A percentile compares a stretch with the other conserved stretches of the same genome.
These are phyloP conservation scores for Pyricularia grisea DNA, from an alignment of 2,329 filamentous ascomycete genomes.

Conservation along the genomic window DNA sequence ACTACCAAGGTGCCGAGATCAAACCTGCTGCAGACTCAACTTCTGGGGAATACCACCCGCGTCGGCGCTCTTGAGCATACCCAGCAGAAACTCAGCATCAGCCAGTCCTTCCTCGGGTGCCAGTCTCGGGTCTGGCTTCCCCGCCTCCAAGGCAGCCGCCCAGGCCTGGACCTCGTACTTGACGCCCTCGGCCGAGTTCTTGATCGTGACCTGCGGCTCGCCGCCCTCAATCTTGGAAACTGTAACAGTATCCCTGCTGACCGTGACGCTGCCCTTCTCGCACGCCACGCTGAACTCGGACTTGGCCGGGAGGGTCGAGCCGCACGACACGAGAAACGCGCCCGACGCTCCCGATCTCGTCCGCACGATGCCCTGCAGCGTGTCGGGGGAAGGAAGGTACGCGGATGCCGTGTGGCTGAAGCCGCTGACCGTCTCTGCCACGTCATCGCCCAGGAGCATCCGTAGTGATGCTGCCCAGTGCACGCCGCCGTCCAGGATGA, in stretches of 20 bases:
- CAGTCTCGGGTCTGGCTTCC: conserved; percentile 14
- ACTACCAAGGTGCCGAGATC: no score
- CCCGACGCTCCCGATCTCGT: conserved; percentile 14
- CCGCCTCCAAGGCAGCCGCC: conserved; percentile 14
- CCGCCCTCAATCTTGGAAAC: conserved; percentile 1
- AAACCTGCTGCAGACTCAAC: conserved; percentile 4
- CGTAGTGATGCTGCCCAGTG: conserved; percentile 59
- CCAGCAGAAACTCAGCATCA: conserved; percentile 20
- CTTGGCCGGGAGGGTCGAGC: conserved; percentile 2
- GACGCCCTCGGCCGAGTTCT: conserved; percentile 17
- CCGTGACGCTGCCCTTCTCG: conserved; percentile 22
- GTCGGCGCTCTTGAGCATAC: conserved; percentile 18
- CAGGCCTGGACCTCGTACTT: conserved; percentile 20
- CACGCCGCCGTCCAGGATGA: conserved; percentile 67
- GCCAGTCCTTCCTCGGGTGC: conserved; percentile 19
- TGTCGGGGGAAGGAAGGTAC: conserved; percentile 54
- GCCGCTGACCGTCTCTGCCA: conserved; percentile 39
- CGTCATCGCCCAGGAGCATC: conserved; percentile 42
- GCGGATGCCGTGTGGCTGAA: conserved; percentile 27
- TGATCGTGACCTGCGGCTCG: conserved; percentile 10
- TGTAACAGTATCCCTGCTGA: conserved; percentile 14
- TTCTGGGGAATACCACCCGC: conserved; percentile 5
- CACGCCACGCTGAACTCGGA: conserved; percentile 8
- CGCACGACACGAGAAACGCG: conserved; percentile 3
- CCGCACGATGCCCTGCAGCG: conserved; percentile 43